Percentiles rank a stretch among this genome's conserved stretches.
Evolutionary conservation across 108 stramenopile genomes (phyloP).

Genomic region (Seminavis robusta): DNA sequence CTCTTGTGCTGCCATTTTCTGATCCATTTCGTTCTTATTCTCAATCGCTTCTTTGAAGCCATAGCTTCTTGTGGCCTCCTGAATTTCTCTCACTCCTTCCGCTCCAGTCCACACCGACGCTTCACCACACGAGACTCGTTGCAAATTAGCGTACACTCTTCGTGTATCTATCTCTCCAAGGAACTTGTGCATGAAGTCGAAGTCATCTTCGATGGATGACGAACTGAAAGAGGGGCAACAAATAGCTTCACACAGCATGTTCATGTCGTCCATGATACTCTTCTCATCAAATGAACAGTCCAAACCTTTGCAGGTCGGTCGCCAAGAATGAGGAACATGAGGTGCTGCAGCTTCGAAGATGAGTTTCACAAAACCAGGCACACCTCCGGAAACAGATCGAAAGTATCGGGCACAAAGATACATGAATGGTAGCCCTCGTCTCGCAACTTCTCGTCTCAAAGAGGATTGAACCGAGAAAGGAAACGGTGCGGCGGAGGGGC

Average conservation of each 20-base stretch:
- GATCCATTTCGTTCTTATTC: constrained; percentile 14
- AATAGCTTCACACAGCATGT: constrained; percentile 19
- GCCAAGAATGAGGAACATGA: constrained; percentile 45
- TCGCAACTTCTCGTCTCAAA: constrained; percentile 23
- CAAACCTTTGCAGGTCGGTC: constrained; percentile 16
- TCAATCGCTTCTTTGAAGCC: constrained; percentile 24
- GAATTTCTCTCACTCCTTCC: constrained; percentile 13
- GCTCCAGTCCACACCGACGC: constrained; percentile 33
- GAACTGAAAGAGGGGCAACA: constrained; percentile 9
- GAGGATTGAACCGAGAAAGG: constrained; percentile 27
- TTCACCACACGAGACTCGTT: constrained; percentile 34
- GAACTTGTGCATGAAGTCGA: constrained; percentile 19
- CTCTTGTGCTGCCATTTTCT: constrained; percentile 19
- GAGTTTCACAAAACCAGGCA: constrained; percentile 40
- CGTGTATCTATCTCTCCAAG: constrained; percentile 31
- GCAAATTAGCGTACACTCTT: constrained; percentile 35
- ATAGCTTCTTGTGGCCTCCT: constrained; percentile 11
- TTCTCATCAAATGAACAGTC: constrained; percentile 24
- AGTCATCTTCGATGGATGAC: constrained; percentile 9
- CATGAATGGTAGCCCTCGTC: constrained; percentile 53
- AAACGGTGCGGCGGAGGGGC: constrained; percentile 15
- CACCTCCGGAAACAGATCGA: constrained; percentile 25
- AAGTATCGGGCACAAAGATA: constrained; percentile 40
- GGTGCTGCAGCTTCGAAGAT: constrained; percentile 53
- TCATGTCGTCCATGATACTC: constrained; percentile 14